These are phyloP conservation scores for Lodderomyces pseudojiufengensis DNA, from an alignment of 1,139 yeast genomes.

Conservation along the genomic window DNA sequence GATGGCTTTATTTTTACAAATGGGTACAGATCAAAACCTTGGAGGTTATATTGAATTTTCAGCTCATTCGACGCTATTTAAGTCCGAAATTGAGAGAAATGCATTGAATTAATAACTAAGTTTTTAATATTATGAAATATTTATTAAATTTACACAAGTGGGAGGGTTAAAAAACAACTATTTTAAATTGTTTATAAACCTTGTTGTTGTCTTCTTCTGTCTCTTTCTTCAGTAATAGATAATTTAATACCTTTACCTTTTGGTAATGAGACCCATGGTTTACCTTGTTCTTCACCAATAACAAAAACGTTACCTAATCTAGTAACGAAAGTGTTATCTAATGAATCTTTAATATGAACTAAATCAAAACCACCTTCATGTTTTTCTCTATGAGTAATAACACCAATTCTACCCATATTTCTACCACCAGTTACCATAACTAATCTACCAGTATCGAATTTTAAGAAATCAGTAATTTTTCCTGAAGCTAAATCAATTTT, in stretches of 20 bases:
- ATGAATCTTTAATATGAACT: constrained; percentile 96
- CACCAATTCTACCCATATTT: constrained; percentile 99
- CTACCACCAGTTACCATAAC: constrained; percentile 99
- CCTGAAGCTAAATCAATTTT: constrained; percentile 95
- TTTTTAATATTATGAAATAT: no score
- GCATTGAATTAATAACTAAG: no score
- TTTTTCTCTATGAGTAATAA: constrained; percentile 95
- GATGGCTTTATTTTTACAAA: no score
- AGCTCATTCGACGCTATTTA: no score
- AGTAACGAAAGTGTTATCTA: constrained; percentile 97
- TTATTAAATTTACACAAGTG: constrained; percentile 3
- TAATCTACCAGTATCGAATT: constrained; percentile 93
- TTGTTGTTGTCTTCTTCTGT: constrained; percentile 88
- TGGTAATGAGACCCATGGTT: constrained; percentile 97
- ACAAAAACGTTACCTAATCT: constrained; percentile 96
- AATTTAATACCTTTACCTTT: constrained; percentile 99
- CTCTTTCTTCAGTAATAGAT: constrained; percentile 98
- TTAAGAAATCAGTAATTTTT: constrained; percentile 86
- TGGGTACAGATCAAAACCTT: no score
- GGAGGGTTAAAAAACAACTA: background rate
- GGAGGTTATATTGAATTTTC: no score
- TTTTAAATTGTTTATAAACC: constrained; percentile 24
- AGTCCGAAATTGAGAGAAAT: no score
- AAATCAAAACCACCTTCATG: constrained; percentile 99
- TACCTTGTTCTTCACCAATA: constrained; percentile 91